Percentiles rank a stretch among this genome's conserved stretches.
These are phyloP conservation scores for Kurtzmaniella quercitrusa DNA, from an alignment of 1,139 yeast genomes.

Conservation along the genomic window DNA sequence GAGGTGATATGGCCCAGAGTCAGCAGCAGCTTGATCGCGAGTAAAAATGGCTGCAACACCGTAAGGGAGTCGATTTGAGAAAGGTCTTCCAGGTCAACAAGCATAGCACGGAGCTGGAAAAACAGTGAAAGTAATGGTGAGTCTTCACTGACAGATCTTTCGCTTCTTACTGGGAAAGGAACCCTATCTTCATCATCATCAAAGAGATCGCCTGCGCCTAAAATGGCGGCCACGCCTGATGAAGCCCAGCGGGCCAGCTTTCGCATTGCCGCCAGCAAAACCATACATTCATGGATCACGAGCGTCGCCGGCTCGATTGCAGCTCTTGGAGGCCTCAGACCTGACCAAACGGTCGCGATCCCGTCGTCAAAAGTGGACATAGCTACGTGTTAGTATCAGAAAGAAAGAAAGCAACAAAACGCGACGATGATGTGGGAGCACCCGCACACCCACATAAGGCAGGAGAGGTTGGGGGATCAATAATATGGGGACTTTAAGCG, in stretches of 20 bases:
- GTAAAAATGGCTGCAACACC: constrained; percentile 77
- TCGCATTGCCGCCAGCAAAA: constrained; percentile 87
- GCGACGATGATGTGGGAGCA: background rate
- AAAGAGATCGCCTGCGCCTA: constrained; percentile 55
- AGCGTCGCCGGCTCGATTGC: constrained; percentile 79
- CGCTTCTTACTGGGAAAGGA: constrained; percentile 18
- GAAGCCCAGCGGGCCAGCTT: constrained; percentile 78
- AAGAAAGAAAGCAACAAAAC: background rate
- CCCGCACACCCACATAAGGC: background rate
- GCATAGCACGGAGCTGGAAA: constrained; percentile 68
- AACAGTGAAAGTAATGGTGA: constrained; percentile 78
- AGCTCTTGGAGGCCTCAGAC: constrained; percentile 9
- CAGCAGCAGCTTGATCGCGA: constrained; percentile 80
- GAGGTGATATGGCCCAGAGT: constrained; percentile 87
- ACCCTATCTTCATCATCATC: constrained; percentile 16
- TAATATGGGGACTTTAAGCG: background rate
- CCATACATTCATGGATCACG: constrained; percentile 83
- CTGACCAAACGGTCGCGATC: background rate
- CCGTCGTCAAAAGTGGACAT: background rate
- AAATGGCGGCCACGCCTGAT: constrained; percentile 84
- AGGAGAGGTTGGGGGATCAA: background rate
- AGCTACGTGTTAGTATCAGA: background rate
- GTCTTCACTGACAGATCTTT: constrained; percentile 22
- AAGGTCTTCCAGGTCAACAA: constrained; percentile 54
- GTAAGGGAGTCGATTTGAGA: constrained; percentile 66